Base-by-base conservation (phyloP, 139 green algal genomes). In the Deuterostichococcus epilithicus region DNA sequence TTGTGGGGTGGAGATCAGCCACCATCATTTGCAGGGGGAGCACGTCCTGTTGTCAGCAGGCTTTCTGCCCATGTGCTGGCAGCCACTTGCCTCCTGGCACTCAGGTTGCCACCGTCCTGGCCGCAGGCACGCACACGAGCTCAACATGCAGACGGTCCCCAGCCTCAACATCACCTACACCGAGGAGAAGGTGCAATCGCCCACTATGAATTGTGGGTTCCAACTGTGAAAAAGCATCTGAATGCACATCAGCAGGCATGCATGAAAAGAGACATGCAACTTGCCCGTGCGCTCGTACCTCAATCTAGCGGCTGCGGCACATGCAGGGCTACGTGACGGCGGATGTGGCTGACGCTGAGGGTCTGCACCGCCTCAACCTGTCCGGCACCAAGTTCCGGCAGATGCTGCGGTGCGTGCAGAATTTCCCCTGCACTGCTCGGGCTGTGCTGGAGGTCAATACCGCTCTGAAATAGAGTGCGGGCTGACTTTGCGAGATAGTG, bases 321-420 rank as follows among this genome's bases (percentile, higher is more conserved):
- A n/a, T 52, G 91, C 75, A 90, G 81, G 94, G 94, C 20, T 97
- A 97, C 77, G 91, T 97, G 60, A 97, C 92, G 1, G 92, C 91
- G n/a, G 92, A 94, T 80, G 82, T 94, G 22, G 93, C 92, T 5
- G 87, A 93, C 73, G 72, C 83, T 34, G 74, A 94, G 81, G 81
- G 81, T 44, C 84, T 97, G 68, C 82, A 91, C 75, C 80, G 92
- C 32, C 84, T 91, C 68, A 97, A 95, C 81, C 88, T 97, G n/a
- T 92, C 84, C 25, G 94, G 94, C 75, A 98, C 94, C 70, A 94
- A 97, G 83, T 98, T 98, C 88, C 82, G 94, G 59, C 84, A 97
- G 82, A 96, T 97, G 92, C 88, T 97, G 78, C 86, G 92, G 70
- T 69, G 60, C n/a, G n/a, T n/a, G n/a, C n/a, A n/a, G n/a, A n/a